These are phyloP conservation scores for Draba incana DNA, from an alignment of 345 rosid genomes.

Conservation along the genomic window DNA sequence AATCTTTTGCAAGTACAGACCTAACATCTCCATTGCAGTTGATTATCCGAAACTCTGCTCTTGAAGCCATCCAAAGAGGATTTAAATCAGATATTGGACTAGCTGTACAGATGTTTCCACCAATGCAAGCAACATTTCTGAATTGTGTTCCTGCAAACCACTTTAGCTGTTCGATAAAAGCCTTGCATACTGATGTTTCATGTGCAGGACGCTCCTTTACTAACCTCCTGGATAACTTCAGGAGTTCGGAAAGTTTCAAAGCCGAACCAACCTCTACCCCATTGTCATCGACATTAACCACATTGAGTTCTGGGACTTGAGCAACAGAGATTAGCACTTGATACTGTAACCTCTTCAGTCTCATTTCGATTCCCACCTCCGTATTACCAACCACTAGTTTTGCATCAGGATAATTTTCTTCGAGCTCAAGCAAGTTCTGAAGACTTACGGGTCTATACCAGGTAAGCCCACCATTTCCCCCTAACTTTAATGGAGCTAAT, in stretches of 20 bases:
- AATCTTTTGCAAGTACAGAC: slow-evolving; percentile 62
- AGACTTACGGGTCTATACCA: slow-evolving; percentile 79
- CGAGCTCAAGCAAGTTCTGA: slow-evolving; percentile 64
- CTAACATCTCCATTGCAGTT: slow-evolving; percentile 63
- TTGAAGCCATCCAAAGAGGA: slow-evolving; percentile 96
- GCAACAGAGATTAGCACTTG: slow-evolving; percentile 63
- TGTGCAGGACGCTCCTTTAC: slow-evolving; percentile 57
- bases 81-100: slow-evolving; percentile 98
- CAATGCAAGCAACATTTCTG: slow-evolving; percentile 89
- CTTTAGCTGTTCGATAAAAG: slow-evolving; percentile 80
- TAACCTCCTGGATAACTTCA: slow-evolving; percentile 55
- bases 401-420: slow-evolving; percentile 65
- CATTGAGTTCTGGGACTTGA: slow-evolving; percentile 81
- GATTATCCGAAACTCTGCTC: slow-evolving; percentile 68
- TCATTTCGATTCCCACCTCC: slow-evolving; percentile 94
- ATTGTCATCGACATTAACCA: slow-evolving; percentile 63
- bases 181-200: slow-evolving; percentile 82
- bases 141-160: slow-evolving; percentile 98
- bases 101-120: slow-evolving; percentile 95
- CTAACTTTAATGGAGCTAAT: slow-evolving; percentile 58
- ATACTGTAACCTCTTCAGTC: slow-evolving; percentile 80
- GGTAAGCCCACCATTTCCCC: slow-evolving; percentile 69
- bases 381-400: slow-evolving; percentile 85
- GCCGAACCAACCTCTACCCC: slow-evolving; percentile 90
- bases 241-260: slow-evolving; percentile 74